These are phyloP conservation scores for Nicotiana benthamiana DNA, from an alignment of 257 asterid genomes.

Conservation along the genomic window DNA sequence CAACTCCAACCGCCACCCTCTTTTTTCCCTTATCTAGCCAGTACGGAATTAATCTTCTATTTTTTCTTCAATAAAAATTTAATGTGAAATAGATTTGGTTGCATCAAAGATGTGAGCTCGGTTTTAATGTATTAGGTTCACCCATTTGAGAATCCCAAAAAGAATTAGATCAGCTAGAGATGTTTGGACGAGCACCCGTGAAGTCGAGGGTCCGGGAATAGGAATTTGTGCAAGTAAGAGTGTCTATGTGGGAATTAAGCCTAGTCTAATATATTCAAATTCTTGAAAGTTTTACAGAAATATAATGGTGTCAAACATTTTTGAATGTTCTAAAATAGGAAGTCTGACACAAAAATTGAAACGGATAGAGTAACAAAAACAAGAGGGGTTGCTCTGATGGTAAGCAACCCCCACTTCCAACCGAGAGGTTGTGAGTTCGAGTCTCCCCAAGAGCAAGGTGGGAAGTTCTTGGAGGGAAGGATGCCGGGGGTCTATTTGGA, in stretches of 20 bases:
- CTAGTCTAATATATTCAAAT: neutral
- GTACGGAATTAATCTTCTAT: neutral
- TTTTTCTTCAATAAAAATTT: neutral
- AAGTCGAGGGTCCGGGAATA: neutral
- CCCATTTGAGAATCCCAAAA: neutral
- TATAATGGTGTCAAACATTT: neutral
- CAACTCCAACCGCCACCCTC: neutral
- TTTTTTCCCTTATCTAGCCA: neutral
- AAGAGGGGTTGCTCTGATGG: too few species aligned
- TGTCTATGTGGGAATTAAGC: neutral
- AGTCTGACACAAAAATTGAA: neutral
- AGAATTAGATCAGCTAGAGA: neutral
- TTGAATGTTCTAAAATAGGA: neutral
- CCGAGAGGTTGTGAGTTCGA: too few species aligned
- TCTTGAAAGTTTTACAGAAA: neutral
- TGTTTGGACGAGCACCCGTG: neutral
- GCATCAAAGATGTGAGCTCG: neutral
- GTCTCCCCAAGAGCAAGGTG: too few species aligned
- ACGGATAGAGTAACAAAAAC: neutral
- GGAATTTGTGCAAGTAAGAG: neutral
- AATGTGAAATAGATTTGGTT: neutral
- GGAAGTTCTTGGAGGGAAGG: too few species aligned
- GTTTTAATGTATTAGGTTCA: neutral
- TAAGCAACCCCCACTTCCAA: too few species aligned
- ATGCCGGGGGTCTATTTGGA: too few species aligned